Base-by-base conservation (phyloP, 176 grass and related monocot genomes). In the Avena atlantica region DNA sequence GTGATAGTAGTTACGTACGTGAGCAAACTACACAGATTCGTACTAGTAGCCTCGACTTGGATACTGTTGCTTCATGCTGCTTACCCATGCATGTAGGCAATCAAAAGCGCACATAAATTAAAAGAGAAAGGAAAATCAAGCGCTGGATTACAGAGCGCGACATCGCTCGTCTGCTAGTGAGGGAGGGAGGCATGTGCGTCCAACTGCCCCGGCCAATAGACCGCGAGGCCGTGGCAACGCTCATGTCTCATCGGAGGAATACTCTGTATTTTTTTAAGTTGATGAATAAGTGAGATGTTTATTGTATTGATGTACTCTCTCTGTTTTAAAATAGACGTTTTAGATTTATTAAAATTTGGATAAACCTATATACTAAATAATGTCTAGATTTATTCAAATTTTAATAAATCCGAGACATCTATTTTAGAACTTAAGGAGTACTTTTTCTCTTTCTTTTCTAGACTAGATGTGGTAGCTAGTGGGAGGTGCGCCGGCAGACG, bases 131-230 rank as follows among this genome's bases (percentile, higher is more conserved):
- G 4, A 34, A 34, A 34, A 48, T 51, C 11, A 21, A 57, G 12
- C 0, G 60, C 23, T 42, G 13, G 76, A 34, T 69, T 12, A 69
- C 59, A 60, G 24, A 81, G 20, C 2, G 60, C 78, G 78, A 20
- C 24, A 6, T 1, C 1, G 45, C 2, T 80, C 87, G 81, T 79
- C 74, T 13, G 14, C 40, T 0, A 73, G 87, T 34, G 72, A 48
- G 45, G 40, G 17, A 57, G 17, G 40, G 52, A 37, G 83, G 42
- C 89, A 90, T 90, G 88, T 72, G 88, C 84, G 1, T 9, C 13
- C 34, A 69, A 6, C 86, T 37, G 17, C 50, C 10, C 51, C 3
- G 12, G n/a, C 79, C 72, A 63, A 86, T 86, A 6, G 78, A 17
- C 1, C 1, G 6, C 71, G 0, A 53, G 16, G 1, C 3, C 88